Evolutionary conservation across 2,329 filamentous ascomycete species (phyloP), one percentile per base, ranked within the genome.

Genomic region (Neocucurbitaria cava): DNA sequence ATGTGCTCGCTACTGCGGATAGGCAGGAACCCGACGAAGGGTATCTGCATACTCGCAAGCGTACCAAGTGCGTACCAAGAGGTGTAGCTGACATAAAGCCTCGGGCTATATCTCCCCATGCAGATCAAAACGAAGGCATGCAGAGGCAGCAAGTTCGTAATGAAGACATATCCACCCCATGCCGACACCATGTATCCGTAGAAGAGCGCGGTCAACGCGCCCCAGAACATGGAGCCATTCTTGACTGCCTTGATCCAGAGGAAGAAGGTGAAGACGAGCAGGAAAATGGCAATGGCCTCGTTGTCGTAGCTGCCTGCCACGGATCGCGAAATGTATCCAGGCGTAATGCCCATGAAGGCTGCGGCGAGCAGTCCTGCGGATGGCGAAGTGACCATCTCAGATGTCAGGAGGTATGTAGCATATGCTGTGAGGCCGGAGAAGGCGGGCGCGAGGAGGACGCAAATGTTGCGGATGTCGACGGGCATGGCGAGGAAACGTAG

Each of bases 131-230:
- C 92, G 68, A 99, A 93, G 7, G 91, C 88, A 78, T 99, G 95
- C 65, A 99, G 86, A 33, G 95, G 95, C 55, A 99, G 87, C 78
- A 99, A 81, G 76, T 96, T 97, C 58, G 96, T 99, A 74, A 99
- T 99, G 85, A 99, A 99, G 71, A 96, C 95, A 77, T 99, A 99
- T 73, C 95, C 95, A 84, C 95, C 95, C 95, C 95, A 99, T 17
- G 96, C 96, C 44, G 94, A 95, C 62, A 99, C 95, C 95, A 99
- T 99, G 87, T 99, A 99, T 72, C 95, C 95, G 79, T 99, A 99
- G 81, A 96, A 98, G 50, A 99, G 84, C 39, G 95, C 95, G 68
- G 93, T 95, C 59, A 97, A 83, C 33, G 91, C 93, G 67, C 92
- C 94, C 94, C 94, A 99, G 78, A 97, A 90, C 76, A 96, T 92